These are phyloP conservation scores for Daldinia concentrica DNA, from an alignment of 495 filamentous ascomycete genomes.

Conservation along the genomic window DNA sequence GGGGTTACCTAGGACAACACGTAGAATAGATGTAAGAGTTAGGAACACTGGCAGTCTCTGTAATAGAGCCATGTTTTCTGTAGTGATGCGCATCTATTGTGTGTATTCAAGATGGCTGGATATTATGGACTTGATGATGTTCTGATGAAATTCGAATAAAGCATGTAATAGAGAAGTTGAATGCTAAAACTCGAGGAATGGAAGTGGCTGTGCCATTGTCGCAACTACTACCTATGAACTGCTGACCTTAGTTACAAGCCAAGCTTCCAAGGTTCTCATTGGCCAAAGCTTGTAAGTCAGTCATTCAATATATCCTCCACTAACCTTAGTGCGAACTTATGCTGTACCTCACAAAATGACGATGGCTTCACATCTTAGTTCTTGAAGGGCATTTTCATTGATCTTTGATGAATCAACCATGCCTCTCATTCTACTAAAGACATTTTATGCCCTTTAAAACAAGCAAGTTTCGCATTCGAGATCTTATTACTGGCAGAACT, in stretches of 20 bases:
- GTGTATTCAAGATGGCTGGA: not conserved
- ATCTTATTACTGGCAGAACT: not conserved
- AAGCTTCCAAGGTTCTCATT: constrained; percentile 25
- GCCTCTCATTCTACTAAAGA: not conserved
- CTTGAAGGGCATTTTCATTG: not conserved
- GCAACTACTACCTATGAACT: not conserved
- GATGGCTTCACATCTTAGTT: constrained; percentile 15
- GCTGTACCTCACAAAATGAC: not conserved
- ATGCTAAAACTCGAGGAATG: not conserved
- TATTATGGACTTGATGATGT: constrained; percentile 12
- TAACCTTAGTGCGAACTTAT: not conserved
- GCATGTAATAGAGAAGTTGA: constrained; percentile 6
- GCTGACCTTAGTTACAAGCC: constrained; percentile 6
- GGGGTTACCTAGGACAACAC: constrained; percentile 32
- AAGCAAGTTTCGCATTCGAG: not conserved
- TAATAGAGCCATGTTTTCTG: constrained; percentile 25
- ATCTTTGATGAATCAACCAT: not conserved
- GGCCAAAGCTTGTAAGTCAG: constrained; percentile 25
- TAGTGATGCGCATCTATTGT: constrained; percentile 2
- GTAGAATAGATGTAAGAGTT: constrained; percentile 13
- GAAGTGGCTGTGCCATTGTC: constrained; percentile 6
- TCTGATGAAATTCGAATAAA: constrained; percentile 12
- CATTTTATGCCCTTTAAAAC: not conserved
- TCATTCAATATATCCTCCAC: not conserved
- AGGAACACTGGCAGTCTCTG: constrained; percentile 28